Conservation (phyloP, 371 early-diverging fungal species). For the Circinella umbellata region DNA sequence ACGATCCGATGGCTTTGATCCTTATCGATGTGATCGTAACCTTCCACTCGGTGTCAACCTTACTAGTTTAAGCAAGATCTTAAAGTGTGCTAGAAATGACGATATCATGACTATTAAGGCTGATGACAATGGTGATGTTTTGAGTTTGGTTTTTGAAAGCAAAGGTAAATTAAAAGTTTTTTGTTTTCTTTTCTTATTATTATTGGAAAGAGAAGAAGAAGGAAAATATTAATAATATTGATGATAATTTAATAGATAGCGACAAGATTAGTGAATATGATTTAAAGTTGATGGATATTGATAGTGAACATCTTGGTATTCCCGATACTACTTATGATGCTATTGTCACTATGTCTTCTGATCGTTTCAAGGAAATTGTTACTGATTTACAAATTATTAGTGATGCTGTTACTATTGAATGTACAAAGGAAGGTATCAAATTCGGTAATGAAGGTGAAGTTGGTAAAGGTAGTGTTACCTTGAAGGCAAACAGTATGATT, state of each 20-base stretch:
- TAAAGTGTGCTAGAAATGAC: conserved; percentile 94
- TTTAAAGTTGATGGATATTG: conserved; percentile 97
- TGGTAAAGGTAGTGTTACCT: conserved; percentile 82
- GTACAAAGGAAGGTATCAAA: conserved; percentile 91
- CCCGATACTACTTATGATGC: conserved; percentile 95
- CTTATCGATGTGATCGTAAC: conserved; percentile 95
- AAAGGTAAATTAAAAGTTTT: too few species aligned
- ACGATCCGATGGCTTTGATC: conserved; percentile 90
- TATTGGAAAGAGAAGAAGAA: not conserved
- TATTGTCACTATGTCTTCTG: conserved; percentile 85
- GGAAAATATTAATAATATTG: not conserved
- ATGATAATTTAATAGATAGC: conserved; percentile 53
- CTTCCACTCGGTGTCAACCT: conserved; percentile 93
- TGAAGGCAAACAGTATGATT: conserved; percentile 80
- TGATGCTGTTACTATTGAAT: conserved; percentile 90
- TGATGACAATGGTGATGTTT: conserved; percentile 84
- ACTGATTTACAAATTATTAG: conserved; percentile 87
- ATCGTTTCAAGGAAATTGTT: conserved; percentile 92
- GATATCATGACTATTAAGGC: conserved; percentile 93
- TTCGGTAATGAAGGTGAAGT: conserved; percentile 92
- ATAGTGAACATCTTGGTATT: conserved; percentile 94
- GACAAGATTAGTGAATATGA: conserved; percentile 93
- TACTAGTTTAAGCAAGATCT: conserved; percentile 85
- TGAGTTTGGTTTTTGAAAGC: conserved; percentile 87
- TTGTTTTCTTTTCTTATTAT: too few species aligned